A percentile compares a stretch with the other conserved stretches of the same genome.
phyloP scores from a whole-genome alignment of 2,329 filamentous ascomycete species.

The Botrytis paeoniae region DNA sequence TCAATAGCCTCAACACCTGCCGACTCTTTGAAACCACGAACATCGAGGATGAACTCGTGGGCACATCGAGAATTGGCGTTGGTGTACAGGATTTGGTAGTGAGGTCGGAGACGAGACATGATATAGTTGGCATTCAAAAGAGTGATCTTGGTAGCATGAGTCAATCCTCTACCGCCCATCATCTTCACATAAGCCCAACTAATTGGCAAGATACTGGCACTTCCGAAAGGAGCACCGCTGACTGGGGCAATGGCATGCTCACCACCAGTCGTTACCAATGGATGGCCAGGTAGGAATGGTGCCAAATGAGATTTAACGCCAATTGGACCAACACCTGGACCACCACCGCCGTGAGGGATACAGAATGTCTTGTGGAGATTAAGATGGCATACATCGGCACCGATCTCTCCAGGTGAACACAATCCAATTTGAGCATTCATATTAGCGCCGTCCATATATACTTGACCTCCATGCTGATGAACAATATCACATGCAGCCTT shows the following conservation, averaged over 20 bases:
- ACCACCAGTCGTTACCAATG: conserved; percentile 55
- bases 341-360: conserved; percentile 92
- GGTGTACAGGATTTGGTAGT: conserved; percentile 92
- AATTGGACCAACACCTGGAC: conserved; percentile 90
- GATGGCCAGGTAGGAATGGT: conserved; percentile 69
- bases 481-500: conserved; percentile 83
- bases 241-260: conserved; percentile 64
- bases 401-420: conserved; percentile 91
- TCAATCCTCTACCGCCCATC: conserved; percentile 82
- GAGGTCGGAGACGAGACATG: conserved; percentile 76
- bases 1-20: conserved; percentile 88
- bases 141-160: conserved; percentile 85
- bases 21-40: conserved; percentile 77
- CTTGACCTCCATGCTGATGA: conserved; percentile 83
- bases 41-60: conserved; percentile 95
- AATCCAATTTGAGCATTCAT: conserved; percentile 98
- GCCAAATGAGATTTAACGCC: conserved; percentile 81
- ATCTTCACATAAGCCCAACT: conserved; percentile 93
- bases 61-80: conserved; percentile 85
- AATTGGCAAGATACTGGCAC: conserved; percentile 88
- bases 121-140: conserved; percentile 98
- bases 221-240: conserved; percentile 80
- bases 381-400: conserved; percentile 93
- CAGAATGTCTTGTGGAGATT: conserved; percentile 99
- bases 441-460: conserved; percentile 98